phyloP scores from a whole-genome alignment of 495 filamentous ascomycete species.

The Penicillium coffeae region DNA sequence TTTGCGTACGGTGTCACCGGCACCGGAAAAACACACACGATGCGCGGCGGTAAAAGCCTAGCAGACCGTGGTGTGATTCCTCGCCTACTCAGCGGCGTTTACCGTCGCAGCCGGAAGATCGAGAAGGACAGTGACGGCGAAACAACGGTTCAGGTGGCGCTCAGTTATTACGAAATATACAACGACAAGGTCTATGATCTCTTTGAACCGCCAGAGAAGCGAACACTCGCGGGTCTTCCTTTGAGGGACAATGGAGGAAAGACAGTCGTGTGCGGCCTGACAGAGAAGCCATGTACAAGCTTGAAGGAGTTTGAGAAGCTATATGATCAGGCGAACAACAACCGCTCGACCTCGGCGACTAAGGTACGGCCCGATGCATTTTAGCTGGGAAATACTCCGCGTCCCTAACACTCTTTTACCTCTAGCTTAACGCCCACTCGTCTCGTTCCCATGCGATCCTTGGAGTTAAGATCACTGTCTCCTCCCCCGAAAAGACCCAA shows the following conservation, averaged over 20 bases:
- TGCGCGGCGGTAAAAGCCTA: slow-evolving; percentile 88
- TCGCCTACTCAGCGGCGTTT: slow-evolving; percentile 79
- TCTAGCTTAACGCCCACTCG: slow-evolving; percentile 82
- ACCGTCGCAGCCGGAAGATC: slow-evolving; percentile 79
- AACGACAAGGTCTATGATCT: slow-evolving; percentile 94
- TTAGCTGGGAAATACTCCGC: not conserved
- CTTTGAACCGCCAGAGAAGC: slow-evolving; percentile 86
- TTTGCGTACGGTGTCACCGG: slow-evolving; percentile 97
- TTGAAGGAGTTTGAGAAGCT: slow-evolving; percentile 89
- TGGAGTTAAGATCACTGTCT: slow-evolving; percentile 80
- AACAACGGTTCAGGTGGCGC: slow-evolving; percentile 68
- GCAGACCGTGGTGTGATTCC: slow-evolving; percentile 91
- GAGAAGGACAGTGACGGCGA: slow-evolving; percentile 76
- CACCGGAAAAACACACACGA: slow-evolving; percentile 96
- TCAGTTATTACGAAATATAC: slow-evolving; percentile 98
- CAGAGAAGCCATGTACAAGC: slow-evolving; percentile 76
- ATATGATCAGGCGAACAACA: slow-evolving; percentile 93
- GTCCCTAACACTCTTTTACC: not conserved
- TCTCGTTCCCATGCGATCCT: slow-evolving; percentile 92
- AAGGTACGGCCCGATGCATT: slow-evolving; percentile 49
- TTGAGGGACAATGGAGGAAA: slow-evolving; percentile 86
- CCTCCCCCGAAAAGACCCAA: slow-evolving; percentile 62
- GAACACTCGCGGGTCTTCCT: slow-evolving; percentile 77
- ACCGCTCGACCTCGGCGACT: slow-evolving; percentile 86
- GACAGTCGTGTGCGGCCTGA: slow-evolving; percentile 87